Evolutionary conservation across 106 monocot species (phyloP), one percentile per base, ranked within the genome.

Genomic region (Posidonia australis): DNA sequence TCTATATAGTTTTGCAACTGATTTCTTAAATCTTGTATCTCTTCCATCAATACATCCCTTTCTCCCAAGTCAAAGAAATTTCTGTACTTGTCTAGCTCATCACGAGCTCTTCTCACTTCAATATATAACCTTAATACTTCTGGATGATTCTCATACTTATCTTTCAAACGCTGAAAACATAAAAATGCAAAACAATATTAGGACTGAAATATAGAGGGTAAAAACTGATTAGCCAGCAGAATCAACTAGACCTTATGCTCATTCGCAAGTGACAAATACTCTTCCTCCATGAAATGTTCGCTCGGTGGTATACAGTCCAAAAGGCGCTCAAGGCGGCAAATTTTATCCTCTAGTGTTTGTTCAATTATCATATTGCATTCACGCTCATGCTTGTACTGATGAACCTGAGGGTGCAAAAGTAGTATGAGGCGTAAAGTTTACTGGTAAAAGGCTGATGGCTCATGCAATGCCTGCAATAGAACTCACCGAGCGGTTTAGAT

Each of bases 331-430:
- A 93, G 83, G 18, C 83, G 78, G 44, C 77, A 69, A 59, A 93
- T 88, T 67, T 85, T 93, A 32, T 78, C 86, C 59, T 86, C 88
- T 0, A 77, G 76, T 25, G 77, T 77, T 57, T 86, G 74, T 69
- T 83, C 83, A 75, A 93, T 86, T 49, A 81, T 54, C 0, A 85
- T 73, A 73, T 70, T 83, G 75, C 93, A 88, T 68, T 93, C 93
- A 60, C 86, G 85, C 32, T 93, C 93, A 65, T 86, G 86, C 65
- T 86, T 93, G 70, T 88, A 93, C 65, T 93, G 88, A 55, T 86
- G 81, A 46, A 88, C 80, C 92, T 92, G 74, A 41, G 72, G 67
- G 60, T 57, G 6, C 18, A 46, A 59, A 24, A 63, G 14, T 60
- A 56, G n/a, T n/a, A n/a, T n/a, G n/a, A n/a, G n/a, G n/a, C n/a